Evolutionary conservation across 1,284 basidiomycete genomes (phyloP).

Genomic region (Mixia osmundae): DNA sequence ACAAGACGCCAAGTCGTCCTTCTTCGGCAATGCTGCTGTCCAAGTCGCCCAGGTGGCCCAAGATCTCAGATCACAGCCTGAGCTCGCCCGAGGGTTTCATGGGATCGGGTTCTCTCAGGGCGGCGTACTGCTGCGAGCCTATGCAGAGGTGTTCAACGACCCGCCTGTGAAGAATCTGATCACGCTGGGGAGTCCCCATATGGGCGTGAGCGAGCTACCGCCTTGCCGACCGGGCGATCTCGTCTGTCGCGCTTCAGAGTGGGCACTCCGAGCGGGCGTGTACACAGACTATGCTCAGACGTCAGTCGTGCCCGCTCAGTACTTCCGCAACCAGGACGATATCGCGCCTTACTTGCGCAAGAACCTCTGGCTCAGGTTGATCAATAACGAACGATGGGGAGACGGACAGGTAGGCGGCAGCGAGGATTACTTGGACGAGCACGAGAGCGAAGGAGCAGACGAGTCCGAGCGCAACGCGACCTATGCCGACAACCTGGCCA

Average conservation of each 20-base stretch:
- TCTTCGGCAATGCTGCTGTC: constrained; percentile 50
- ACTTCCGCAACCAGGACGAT: constrained; percentile 65
- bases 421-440: not conserved
- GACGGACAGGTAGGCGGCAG: constrained; percentile 4
- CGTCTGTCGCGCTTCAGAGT: constrained; percentile 14
- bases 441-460: constrained; percentile 3
- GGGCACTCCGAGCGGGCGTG: constrained; percentile 32
- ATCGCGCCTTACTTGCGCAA: constrained; percentile 41
- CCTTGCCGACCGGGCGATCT: constrained; percentile 39
- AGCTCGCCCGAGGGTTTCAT: constrained; percentile 43
- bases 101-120: constrained; percentile 74
- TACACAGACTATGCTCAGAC: constrained; percentile 62
- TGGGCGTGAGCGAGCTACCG: constrained; percentile 64
- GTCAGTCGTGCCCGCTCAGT: constrained; percentile 69
- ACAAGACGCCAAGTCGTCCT: constrained; percentile 38
- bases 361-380: constrained; percentile 44
- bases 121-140: constrained; percentile 76
- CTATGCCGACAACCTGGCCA: constrained; percentile 31
- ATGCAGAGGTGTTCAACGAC: constrained; percentile 55
- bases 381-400: constrained; percentile 40
- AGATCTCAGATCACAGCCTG: constrained; percentile 41
- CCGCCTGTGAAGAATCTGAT: constrained; percentile 38
- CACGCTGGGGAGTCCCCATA: constrained; percentile 39
- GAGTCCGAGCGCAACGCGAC: constrained; percentile 31
- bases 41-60: constrained; percentile 42